These are phyloP conservation scores for Colletotrichum lupini DNA, from an alignment of 2,329 filamentous ascomycete genomes.

Conservation along the genomic window DNA sequence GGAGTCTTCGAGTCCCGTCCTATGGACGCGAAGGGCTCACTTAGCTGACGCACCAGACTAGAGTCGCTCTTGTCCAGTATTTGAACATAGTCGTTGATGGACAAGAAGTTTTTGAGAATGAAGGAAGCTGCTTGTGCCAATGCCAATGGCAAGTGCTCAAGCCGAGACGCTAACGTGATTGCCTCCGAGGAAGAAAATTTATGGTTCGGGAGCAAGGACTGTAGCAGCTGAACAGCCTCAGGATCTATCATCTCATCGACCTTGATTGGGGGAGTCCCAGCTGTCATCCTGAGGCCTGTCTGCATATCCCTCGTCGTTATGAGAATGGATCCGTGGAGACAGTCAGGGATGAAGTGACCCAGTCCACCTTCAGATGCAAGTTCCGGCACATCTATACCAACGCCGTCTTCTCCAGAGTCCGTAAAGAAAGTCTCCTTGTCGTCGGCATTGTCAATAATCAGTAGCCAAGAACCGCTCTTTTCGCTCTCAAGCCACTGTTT, in stretches of 20 bases:
- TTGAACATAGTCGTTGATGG: slow-evolving; percentile 29
- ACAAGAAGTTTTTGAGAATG: not conserved
- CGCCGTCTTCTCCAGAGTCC: too few relatives aligned
- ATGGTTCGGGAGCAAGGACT: too few relatives aligned
- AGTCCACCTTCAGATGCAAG: slow-evolving; percentile 34
- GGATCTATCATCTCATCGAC: too few relatives aligned
- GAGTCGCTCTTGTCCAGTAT: slow-evolving; percentile 39
- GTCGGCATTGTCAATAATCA: slow-evolving; percentile 38
- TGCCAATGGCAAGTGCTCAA: not conserved
- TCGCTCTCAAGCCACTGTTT: too few relatives aligned
- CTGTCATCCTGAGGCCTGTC: too few relatives aligned
- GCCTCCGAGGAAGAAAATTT: too few relatives aligned
- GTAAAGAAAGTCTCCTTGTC: slow-evolving; percentile 20
- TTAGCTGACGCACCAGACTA: slow-evolving; percentile 38
- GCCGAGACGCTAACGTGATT: not conserved
- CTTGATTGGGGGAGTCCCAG: too few relatives aligned
- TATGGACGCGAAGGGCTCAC: slow-evolving; percentile 41
- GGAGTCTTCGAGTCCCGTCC: slow-evolving; percentile 44
- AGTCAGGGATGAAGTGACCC: slow-evolving; percentile 43
- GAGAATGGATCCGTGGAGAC: slow-evolving; percentile 43
- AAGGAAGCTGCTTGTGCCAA: slow-evolving; percentile 2
- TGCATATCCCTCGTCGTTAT: slow-evolving; percentile 13
- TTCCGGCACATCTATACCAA: too few relatives aligned
- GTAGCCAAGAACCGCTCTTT: slow-evolving; percentile 35
- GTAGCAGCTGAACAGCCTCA: too few relatives aligned